A percentile compares a stretch with the other conserved stretches of the same genome.
phyloP scores from a whole-genome alignment of 495 filamentous ascomycete species.

The Hypoxylon fuscum region DNA sequence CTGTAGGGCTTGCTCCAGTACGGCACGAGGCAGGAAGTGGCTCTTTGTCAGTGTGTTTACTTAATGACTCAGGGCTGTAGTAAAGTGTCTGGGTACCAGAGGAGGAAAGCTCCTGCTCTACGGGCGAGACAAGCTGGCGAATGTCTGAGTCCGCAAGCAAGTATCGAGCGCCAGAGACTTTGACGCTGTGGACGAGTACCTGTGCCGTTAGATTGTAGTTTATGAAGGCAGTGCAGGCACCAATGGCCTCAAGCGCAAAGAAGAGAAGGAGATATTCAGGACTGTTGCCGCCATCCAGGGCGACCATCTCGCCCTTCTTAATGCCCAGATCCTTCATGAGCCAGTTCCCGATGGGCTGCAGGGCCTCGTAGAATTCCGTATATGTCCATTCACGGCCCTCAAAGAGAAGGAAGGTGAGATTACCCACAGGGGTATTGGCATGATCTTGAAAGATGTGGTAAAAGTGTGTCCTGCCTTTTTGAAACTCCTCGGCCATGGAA shows the following conservation, averaged over 20 bases:
- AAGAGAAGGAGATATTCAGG: slow-evolving; percentile 54
- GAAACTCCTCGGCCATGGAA: slow-evolving; percentile 17
- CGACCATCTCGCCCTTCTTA: slow-evolving; percentile 50
- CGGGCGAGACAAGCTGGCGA: slow-evolving; percentile 42
- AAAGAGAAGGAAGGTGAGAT: slow-evolving; percentile 48
- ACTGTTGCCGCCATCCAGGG: slow-evolving; percentile 47
- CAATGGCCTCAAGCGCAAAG: slow-evolving; percentile 58
- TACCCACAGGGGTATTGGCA: slow-evolving; percentile 31
- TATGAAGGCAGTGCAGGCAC: slow-evolving; percentile 53
- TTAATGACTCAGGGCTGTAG: slow-evolving; percentile 37
- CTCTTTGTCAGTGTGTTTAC: slow-evolving; percentile 27
- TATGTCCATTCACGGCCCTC: slow-evolving; percentile 51
- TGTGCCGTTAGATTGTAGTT: slow-evolving; percentile 52
- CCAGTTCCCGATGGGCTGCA: slow-evolving; percentile 50
- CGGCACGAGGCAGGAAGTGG: slow-evolving; percentile 34
- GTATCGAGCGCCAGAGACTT: slow-evolving; percentile 43
- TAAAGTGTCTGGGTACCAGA: slow-evolving; percentile 35
- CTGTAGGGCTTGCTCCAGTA: slow-evolving; percentile 16
- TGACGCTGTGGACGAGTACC: slow-evolving; percentile 47
- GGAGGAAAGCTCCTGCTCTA: slow-evolving; percentile 37
- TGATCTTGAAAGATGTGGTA: slow-evolving; percentile 49
- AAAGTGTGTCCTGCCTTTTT: slow-evolving; percentile 33
- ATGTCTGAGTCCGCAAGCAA: slow-evolving; percentile 45
- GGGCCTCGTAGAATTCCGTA: slow-evolving; percentile 39
- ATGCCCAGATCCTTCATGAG: slow-evolving; percentile 51